Evolutionary conservation across 768 basidiomycete genomes (phyloP).

Genomic region (Albatrellus ellisii): DNA sequence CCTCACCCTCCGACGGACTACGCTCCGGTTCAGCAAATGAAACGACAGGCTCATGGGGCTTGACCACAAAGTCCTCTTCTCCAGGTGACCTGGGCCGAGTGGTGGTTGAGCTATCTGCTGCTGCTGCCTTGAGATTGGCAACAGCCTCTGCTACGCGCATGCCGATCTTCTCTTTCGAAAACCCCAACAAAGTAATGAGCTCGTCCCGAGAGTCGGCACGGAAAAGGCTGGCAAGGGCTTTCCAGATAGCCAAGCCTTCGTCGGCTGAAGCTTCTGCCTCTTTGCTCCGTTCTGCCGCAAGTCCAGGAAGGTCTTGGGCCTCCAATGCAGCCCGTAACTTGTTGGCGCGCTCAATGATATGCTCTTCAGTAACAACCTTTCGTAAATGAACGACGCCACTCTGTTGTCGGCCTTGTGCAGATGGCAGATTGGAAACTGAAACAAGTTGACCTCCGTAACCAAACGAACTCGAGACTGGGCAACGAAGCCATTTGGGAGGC

Average conservation of each 20-base stretch:
- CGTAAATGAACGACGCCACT: constrained; percentile 72
- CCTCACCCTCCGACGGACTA: constrained; percentile 24
- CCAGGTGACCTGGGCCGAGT: constrained; percentile 11
- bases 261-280: constrained; percentile 17
- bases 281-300: constrained; percentile 41
- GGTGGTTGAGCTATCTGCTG: constrained; percentile 19
- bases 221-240: constrained; percentile 80
- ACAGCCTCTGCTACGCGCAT: constrained; percentile 73
- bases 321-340: constrained; percentile 52
- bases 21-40: constrained; percentile 74
- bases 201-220: constrained; percentile 82
- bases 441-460: constrained; percentile 88
- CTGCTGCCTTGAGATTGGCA: constrained; percentile 47
- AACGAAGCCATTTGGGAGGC: constrained; percentile 92
- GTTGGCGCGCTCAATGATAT: constrained; percentile 61
- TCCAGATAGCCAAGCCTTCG: constrained; percentile 56
- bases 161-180: constrained; percentile 79
- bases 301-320: constrained; percentile 40
- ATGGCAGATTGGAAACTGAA: constrained; percentile 60
- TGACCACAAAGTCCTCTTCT: constrained; percentile 24
- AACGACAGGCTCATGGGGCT: constrained; percentile 60
- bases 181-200: constrained; percentile 80
- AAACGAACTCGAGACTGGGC: constrained; percentile 70
- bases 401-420: constrained; percentile 67
- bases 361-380: constrained; percentile 62